phyloP scores from a whole-genome alignment of 2,329 filamentous ascomycete genomes.

The Plenodomus tracheiphilus region DNA sequence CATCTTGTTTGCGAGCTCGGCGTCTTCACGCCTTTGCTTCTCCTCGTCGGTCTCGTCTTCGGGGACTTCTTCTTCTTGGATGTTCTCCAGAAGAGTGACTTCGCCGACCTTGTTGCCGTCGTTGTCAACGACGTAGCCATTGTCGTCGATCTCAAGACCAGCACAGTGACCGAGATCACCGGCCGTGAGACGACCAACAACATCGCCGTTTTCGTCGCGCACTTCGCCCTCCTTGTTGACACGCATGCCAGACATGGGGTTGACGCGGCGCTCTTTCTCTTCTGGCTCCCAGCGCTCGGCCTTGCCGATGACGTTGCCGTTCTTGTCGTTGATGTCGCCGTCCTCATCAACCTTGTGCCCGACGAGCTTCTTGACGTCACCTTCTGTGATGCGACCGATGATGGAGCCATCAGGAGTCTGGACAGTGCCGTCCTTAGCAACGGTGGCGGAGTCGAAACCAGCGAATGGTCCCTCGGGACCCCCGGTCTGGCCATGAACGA shows the following conservation, averaged over 20 bases:
- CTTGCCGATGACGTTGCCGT: conserved; percentile 57
- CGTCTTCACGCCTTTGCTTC: conserved; percentile 61
- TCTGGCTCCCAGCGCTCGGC: conserved; percentile 58
- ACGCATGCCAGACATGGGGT: conserved; percentile 61
- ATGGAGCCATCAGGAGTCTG: conserved; percentile 51
- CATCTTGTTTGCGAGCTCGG: conserved; percentile 78
- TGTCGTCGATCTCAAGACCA: conserved; percentile 57
- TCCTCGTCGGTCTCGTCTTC: conserved; percentile 55
- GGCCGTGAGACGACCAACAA: conserved; percentile 55
- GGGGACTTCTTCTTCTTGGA: conserved; percentile 58
- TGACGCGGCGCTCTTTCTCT: conserved; percentile 59
- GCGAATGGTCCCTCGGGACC: conserved; percentile 61
- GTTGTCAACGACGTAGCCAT: conserved; percentile 56
- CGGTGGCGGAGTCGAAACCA: conserved; percentile 60
- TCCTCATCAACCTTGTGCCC: conserved; percentile 57
- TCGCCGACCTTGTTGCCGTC: conserved; percentile 67
- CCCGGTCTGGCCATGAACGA: conserved; percentile 56
- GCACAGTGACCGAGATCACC: conserved; percentile 57
- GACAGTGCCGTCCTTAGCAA: conserved; percentile 62
- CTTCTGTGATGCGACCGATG: conserved; percentile 55
- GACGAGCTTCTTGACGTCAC: conserved; percentile 55
- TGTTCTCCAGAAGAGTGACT: conserved; percentile 64
- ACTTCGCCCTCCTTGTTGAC: conserved; percentile 60
- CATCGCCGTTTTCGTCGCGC: conserved; percentile 55
- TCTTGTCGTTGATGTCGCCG: conserved; percentile 58